Evolutionary conservation across 768 basidiomycete species (phyloP).

Genomic region (Cytidiella melzeri): DNA sequence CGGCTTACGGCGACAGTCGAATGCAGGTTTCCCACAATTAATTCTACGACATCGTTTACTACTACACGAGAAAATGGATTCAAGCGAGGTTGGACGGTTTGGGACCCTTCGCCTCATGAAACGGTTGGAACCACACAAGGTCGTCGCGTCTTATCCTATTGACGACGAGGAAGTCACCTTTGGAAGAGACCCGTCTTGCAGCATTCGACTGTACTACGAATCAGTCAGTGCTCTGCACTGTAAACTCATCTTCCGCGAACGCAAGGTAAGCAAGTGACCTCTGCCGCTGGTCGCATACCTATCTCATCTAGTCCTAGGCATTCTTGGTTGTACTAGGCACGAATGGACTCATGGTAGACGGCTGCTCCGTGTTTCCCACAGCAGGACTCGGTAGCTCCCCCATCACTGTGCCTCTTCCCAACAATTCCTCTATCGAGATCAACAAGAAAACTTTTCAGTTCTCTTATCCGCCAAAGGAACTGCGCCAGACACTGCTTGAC

Average conservation of each 20-base stretch:
- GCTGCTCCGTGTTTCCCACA: conserved; percentile 53
- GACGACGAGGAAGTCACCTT: conserved; percentile 64
- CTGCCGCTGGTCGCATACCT: background rate
- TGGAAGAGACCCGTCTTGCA: conserved; percentile 58
- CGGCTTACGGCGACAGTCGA: too few relatives aligned
- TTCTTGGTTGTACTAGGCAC: conserved; percentile 59
- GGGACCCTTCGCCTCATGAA: conserved; percentile 65
- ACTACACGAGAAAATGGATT: conserved; percentile 31
- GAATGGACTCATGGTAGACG: conserved; percentile 54
- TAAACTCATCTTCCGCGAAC: conserved; percentile 56
- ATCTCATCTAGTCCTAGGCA: conserved; percentile 48
- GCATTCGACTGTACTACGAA: conserved; percentile 65
- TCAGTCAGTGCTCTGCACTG: conserved; percentile 59
- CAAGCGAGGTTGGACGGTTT: conserved; percentile 53
- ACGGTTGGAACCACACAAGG: conserved; percentile 34
- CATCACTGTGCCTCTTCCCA: conserved; percentile 57
- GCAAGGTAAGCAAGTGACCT: conserved; percentile 39
- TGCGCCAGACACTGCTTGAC: conserved; percentile 45
- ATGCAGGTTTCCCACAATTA: too few relatives aligned
- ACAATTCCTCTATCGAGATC: conserved; percentile 62
- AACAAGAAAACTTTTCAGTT: conserved; percentile 68
- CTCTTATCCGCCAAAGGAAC: conserved; percentile 68
- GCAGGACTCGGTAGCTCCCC: conserved; percentile 23
- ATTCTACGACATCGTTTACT: background rate
- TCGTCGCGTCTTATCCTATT: conserved; percentile 66